These are phyloP conservation scores for Colletotrichum echinochloae DNA, from an alignment of 2,329 filamentous ascomycete genomes.

Conservation along the genomic window DNA sequence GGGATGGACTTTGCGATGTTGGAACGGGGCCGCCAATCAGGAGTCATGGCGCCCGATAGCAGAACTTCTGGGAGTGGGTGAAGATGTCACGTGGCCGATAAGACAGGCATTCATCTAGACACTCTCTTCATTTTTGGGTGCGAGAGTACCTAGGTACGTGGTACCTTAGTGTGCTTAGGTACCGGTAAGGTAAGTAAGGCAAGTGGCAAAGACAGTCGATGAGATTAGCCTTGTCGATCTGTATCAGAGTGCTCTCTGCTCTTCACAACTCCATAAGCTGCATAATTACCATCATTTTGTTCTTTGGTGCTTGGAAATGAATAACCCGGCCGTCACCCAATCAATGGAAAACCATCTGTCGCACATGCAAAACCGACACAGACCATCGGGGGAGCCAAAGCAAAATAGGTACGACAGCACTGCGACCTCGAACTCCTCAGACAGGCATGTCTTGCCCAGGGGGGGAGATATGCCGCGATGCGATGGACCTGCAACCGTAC, in stretches of 20 bases:
- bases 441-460: slow-evolving; percentile 28
- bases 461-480: slow-evolving; percentile 12
- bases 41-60: slow-evolving; percentile 15
- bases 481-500: not conserved
- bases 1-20: slow-evolving; percentile 29
- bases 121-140: no score
- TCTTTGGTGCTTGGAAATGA: not conserved
- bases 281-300: not conserved
- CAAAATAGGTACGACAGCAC: not conserved
- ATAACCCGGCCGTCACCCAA: slow-evolving; percentile 16
- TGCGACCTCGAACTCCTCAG: slow-evolving; percentile 5
- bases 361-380: slow-evolving; percentile 38
- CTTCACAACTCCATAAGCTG: slow-evolving; percentile 11
- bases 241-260: not conserved
- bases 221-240: not conserved
- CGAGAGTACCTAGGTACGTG: no score
- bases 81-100: slow-evolving; percentile 23
- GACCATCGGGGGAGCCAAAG: slow-evolving; percentile 18
- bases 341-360: slow-evolving; percentile 32
- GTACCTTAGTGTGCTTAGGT: no score
- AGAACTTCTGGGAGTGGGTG: not conserved
- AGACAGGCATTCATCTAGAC: not conserved
- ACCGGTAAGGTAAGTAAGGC: no score
- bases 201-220: not conserved
- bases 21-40: slow-evolving; percentile 38